These are phyloP conservation scores for Mortierella antarctica DNA, from an alignment of 192 early-diverging fungal species.

Conservation along the genomic window DNA sequence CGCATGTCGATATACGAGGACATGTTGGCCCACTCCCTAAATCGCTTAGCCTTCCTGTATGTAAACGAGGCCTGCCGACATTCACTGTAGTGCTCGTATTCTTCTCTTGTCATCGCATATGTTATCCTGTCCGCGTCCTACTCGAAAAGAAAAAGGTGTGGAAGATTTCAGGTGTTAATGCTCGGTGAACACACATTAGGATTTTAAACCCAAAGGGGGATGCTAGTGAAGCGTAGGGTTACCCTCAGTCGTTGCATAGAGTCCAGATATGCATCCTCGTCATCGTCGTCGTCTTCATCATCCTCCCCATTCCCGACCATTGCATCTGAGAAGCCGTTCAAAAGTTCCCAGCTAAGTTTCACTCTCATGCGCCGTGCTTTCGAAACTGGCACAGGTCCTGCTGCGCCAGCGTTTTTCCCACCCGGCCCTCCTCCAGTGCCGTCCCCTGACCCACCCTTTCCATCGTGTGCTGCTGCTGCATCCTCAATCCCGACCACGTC, in stretches of 20 bases:
- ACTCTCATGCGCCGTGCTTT: conserved; percentile 66
- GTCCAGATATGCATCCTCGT: conserved; percentile 90
- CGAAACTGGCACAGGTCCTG: conserved; percentile 53
- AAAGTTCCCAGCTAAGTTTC: conserved; percentile 94
- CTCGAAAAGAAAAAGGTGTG: not conserved
- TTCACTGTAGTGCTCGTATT: conserved; percentile 98
- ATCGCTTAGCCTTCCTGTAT: conserved; percentile 92
- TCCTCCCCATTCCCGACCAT: conserved; percentile 79
- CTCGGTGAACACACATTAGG: not conserved
- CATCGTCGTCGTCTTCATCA: conserved; percentile 92
- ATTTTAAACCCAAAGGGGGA: not conserved
- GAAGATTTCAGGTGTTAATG: too few species aligned
- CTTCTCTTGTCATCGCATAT: conserved; percentile 94
- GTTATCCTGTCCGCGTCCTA: conserved; percentile 94
- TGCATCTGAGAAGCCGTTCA: conserved; percentile 82
- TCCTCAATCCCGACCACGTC: conserved; percentile 66
- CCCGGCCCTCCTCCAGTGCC: conserved; percentile 31
- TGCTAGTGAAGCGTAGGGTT: not conserved
- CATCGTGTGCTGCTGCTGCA: conserved; percentile 67
- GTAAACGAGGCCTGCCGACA: conserved; percentile 98
- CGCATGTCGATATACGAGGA: conserved; percentile 87
- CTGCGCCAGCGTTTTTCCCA: conserved; percentile 19
- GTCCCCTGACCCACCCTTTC: conserved; percentile 42
- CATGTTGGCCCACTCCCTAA: conserved; percentile 97
- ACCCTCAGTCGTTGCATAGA: conserved; percentile 83